phyloP scores from a whole-genome alignment of 1,284 basidiomycete genomes.

The Sanghuangporus baumii region DNA sequence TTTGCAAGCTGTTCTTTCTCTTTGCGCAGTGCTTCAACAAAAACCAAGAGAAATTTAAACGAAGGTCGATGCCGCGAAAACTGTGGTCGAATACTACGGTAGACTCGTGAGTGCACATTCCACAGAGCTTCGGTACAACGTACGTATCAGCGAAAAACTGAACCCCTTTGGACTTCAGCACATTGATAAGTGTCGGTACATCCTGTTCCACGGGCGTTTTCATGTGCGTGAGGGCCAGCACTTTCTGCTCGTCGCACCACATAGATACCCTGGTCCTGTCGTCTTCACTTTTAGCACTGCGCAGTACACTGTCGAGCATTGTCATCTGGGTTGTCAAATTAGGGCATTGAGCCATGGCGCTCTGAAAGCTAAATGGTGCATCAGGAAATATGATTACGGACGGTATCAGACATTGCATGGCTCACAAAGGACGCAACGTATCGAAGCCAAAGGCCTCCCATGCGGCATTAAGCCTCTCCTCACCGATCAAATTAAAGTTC shows the following conservation, averaged over 20 bases:
- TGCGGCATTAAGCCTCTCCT: not conserved
- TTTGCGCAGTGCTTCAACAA: not conserved
- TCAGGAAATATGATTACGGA: not conserved
- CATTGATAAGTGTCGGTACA: not conserved
- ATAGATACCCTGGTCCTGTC: not conserved
- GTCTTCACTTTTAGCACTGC: not conserved
- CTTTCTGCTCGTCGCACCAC: not conserved
- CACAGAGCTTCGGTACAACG: not conserved
- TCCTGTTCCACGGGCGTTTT: not conserved
- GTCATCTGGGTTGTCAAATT: not conserved
- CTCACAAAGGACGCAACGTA: not conserved
- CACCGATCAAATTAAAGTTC: not conserved
- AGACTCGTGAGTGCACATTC: not conserved
- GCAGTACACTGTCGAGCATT: not conserved
- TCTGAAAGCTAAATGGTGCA: not conserved
- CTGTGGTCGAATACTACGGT: slow-evolving; percentile 4
- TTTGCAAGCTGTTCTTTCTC: not conserved
- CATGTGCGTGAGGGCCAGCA: not conserved
- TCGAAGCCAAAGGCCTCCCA: slow-evolving; percentile 7
- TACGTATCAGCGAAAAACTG: slow-evolving; percentile 4
- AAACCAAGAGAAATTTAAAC: not conserved
- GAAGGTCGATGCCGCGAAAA: not conserved
- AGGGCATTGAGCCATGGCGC: not conserved
- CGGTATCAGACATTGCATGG: not conserved
- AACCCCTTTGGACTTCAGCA: slow-evolving; percentile 2